Conservation (phyloP, 805 yeast species). For the Candida ipomoeae region DNA sequence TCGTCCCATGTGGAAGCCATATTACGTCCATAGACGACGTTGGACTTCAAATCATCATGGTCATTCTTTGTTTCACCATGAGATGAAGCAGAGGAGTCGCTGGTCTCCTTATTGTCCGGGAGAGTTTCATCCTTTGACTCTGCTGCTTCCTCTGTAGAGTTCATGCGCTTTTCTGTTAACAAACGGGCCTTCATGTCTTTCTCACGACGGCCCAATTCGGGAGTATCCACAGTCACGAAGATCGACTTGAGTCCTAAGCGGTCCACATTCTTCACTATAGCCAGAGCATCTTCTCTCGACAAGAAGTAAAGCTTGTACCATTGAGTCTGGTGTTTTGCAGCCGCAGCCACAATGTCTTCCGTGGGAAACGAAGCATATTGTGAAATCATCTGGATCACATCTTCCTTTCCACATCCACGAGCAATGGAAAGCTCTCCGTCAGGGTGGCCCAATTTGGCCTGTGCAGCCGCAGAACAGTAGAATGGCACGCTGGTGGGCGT, state of each 20-base stretch:
- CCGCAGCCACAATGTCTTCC: conserved; percentile 77
- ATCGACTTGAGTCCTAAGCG: conserved; percentile 56
- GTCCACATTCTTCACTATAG: conserved; percentile 68
- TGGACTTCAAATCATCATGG: conserved; percentile 6
- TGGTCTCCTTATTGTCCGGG: background rate
- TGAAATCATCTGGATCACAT: conserved; percentile 82
- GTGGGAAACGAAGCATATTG: conserved; percentile 85
- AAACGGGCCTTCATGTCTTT: conserved; percentile 45
- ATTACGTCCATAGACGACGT: conserved; percentile 19
- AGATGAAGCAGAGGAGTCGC: background rate
- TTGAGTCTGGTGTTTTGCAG: conserved; percentile 63
- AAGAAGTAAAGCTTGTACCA: conserved; percentile 90
- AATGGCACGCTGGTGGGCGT: conserved; percentile 67
- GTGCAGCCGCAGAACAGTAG: conserved; percentile 87
- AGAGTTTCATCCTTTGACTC: background rate
- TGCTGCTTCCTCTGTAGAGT: background rate
- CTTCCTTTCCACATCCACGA: conserved; percentile 70
- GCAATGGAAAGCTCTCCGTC: conserved; percentile 90
- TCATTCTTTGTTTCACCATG: conserved; percentile 6
- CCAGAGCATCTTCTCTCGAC: conserved; percentile 48
- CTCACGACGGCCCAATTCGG: conserved; percentile 64
- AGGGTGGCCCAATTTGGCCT: conserved; percentile 87
- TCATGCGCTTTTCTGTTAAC: conserved; percentile 3
- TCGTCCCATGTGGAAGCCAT: conserved; percentile 35
- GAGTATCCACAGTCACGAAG: conserved; percentile 90